These are phyloP conservation scores for Beauveria rudraprayagi DNA, from an alignment of 2,329 filamentous ascomycete species.

Conservation along the genomic window DNA sequence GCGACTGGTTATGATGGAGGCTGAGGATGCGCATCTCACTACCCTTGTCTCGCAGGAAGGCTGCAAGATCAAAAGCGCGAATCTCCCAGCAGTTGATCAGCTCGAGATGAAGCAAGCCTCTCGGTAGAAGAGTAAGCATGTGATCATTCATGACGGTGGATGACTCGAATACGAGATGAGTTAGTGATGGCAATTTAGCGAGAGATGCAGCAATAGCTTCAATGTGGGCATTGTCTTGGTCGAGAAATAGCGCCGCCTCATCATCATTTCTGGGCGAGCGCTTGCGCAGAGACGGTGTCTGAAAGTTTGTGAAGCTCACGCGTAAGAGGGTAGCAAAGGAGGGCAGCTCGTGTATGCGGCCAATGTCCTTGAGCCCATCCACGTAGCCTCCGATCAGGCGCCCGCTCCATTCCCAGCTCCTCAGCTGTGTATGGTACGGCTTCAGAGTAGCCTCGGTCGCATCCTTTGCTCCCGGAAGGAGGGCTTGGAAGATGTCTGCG, in stretches of 20 bases:
- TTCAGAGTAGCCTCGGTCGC: constrained; percentile 21
- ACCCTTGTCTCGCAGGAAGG: constrained; percentile 62
- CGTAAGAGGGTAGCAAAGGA: constrained; percentile 50
- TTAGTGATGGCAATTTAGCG: constrained; percentile 50
- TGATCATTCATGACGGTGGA: constrained; percentile 62
- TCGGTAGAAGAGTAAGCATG: constrained; percentile 62
- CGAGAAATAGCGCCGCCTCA: constrained; percentile 24
- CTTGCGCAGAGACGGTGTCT: constrained; percentile 41
- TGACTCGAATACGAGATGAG: constrained; percentile 63
- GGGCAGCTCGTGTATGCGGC: constrained; percentile 42
- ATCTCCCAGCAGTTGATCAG: constrained; percentile 75
- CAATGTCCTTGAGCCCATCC: constrained; percentile 40
- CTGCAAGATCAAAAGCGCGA: constrained; percentile 54
- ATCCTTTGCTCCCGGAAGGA: constrained; percentile 45
- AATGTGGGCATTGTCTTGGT: constrained; percentile 36
- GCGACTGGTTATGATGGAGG: constrained; percentile 69
- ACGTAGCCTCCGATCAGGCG: constrained; percentile 40
- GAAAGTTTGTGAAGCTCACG: constrained; percentile 56
- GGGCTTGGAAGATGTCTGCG: constrained; percentile 52
- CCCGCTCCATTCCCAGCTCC: constrained; percentile 55
- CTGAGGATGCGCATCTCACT: constrained; percentile 56
- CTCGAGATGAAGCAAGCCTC: constrained; percentile 56
- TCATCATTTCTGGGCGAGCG: constrained; percentile 24
- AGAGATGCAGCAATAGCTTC: constrained; percentile 27
- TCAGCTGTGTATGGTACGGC: constrained; percentile 28